phyloP scores from a whole-genome alignment of 2,329 filamentous ascomycete species.

The Calonectria ilicicola region DNA sequence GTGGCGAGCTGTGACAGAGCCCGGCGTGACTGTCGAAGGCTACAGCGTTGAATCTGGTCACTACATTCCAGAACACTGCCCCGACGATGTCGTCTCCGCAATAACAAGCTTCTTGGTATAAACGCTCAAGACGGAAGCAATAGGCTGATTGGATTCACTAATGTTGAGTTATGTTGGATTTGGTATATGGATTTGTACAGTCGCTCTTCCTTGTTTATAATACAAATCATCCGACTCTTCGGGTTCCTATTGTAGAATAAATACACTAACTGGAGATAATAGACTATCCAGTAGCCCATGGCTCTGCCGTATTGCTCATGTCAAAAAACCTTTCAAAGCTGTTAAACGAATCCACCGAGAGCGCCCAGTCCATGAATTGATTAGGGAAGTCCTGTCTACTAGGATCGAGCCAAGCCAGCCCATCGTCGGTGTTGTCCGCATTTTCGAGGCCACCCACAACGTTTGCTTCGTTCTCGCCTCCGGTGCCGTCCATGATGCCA shows the following conservation, averaged over 20 bases:
- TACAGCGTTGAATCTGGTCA: conserved; percentile 59
- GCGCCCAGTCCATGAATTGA: conserved; percentile 44
- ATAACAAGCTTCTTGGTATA: conserved; percentile 52
- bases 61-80: conserved; percentile 64
- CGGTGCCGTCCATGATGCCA: not conserved
- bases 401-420: conserved; percentile 38
- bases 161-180: not conserved
- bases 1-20: conserved; percentile 60
- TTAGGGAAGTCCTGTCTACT: conserved; percentile 26
- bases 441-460: not conserved
- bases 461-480: not conserved
- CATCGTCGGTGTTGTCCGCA: conserved; percentile 9
- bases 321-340: conserved; percentile 40
- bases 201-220: too few species aligned
- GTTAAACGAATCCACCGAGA: conserved; percentile 43
- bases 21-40: conserved; percentile 51
- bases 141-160: not conserved
- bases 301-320: conserved; percentile 5
- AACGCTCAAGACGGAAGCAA: too few species aligned
- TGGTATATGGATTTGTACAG: not conserved
- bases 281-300: conserved; percentile 3
- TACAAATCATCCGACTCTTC: not conserved
- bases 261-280: conserved; percentile 24
- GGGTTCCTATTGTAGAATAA: not conserved
- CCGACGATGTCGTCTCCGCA: conserved; percentile 57